phyloP scores from a whole-genome alignment of 2,329 filamentous ascomycete species.

The Chaetomiaceae sp. region DNA sequence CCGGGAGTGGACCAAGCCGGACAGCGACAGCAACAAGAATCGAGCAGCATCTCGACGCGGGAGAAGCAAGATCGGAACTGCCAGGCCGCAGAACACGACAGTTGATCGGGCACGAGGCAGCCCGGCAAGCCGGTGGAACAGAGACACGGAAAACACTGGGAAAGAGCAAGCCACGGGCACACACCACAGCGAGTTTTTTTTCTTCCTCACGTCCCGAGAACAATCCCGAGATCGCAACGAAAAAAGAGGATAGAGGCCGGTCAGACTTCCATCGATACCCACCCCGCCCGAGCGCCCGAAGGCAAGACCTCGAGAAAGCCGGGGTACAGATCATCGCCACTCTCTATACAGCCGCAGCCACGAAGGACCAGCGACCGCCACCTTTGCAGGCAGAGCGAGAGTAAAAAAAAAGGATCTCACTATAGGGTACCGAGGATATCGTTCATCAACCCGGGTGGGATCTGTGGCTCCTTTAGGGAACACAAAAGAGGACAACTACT shows the following conservation, averaged over 20 bases:
- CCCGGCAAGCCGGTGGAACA: no score
- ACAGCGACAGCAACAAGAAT: no score
- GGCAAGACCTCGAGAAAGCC: conserved; percentile 57
- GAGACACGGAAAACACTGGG: background rate
- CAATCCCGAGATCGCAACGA: conserved; percentile 49
- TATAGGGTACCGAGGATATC: conserved; percentile 84
- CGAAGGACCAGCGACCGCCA: conserved; percentile 41
- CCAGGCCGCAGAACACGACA: no score
- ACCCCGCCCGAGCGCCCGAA: conserved; percentile 74
- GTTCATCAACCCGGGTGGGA: conserved; percentile 93
- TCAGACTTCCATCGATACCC: conserved; percentile 88
- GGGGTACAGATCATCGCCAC: conserved; percentile 94
- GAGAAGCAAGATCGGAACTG: no score
- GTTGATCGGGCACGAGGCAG: no score
- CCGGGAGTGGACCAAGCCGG: no score
- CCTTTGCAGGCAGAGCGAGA: conserved; percentile 59
- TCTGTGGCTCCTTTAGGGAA: conserved; percentile 91
- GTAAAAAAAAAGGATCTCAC: conserved; percentile 64
- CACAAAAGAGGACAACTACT: conserved; percentile 91
- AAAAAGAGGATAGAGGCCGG: conserved; percentile 61
- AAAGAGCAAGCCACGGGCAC: no score
- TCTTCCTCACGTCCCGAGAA: conserved; percentile 51
- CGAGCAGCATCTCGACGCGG: no score
- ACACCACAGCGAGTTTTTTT: conserved; percentile 19
- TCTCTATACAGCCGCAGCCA: conserved; percentile 65